Conservation (phyloP, 2,329 filamentous ascomycete genomes). For the Periconia digitata region DNA sequence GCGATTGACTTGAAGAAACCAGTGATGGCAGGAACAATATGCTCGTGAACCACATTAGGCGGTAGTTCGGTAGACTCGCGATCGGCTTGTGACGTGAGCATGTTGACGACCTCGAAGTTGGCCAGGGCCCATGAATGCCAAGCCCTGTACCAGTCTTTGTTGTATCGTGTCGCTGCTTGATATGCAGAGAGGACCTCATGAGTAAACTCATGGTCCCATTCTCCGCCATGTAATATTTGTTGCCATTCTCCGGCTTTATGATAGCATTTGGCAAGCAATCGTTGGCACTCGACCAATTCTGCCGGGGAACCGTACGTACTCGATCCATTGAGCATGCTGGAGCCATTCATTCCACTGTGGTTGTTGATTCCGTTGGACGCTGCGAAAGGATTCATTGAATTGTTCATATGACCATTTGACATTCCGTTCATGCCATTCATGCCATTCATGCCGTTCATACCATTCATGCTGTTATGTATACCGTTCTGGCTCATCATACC, state of each 20-base stretch:
- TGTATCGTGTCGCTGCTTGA: conserved; percentile 87
- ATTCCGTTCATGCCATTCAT: conserved; percentile 48
- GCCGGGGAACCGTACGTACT: conserved; percentile 26
- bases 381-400: conserved; percentile 40
- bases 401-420: conserved; percentile 44
- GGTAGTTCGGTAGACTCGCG: conserved; percentile 61
- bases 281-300: conserved; percentile 58
- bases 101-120: conserved; percentile 97
- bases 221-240: conserved; percentile 77
- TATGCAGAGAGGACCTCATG: conserved; percentile 91
- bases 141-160: conserved; percentile 95
- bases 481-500: conserved; percentile 32
- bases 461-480: conserved; percentile 31
- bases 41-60: conserved; percentile 71
- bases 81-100: conserved; percentile 68
- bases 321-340: conserved; percentile 31
- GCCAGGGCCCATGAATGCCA: conserved; percentile 99
- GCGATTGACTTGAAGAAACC: conserved; percentile 98
- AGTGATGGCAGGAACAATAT: conserved; percentile 91
- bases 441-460: conserved; percentile 42
- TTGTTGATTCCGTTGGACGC: conserved; percentile 54
- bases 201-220: conserved; percentile 86
- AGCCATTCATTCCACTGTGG: conserved; percentile 46
- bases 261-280: conserved; percentile 90
- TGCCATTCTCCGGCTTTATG: conserved; percentile 97